These are phyloP conservation scores for Cucurbita moschata DNA, from an alignment of 306 rosid genomes.

Conservation along the genomic window DNA sequence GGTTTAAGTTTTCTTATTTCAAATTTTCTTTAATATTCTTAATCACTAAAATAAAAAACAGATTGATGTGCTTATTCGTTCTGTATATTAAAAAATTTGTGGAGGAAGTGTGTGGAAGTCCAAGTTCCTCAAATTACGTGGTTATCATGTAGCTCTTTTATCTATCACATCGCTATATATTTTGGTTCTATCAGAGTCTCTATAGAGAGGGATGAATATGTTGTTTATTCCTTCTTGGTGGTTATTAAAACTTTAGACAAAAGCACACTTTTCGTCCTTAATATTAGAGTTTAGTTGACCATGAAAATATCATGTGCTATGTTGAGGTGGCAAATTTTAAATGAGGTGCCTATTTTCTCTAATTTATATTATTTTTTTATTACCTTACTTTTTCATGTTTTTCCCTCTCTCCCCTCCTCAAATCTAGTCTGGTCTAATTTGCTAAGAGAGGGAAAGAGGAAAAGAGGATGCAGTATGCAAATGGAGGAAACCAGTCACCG, in stretches of 20 bases:
- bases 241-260: not conserved
- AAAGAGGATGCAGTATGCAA: not conserved
- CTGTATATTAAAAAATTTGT: not conserved
- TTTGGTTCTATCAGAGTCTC: not conserved
- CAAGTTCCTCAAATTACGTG: too few species aligned
- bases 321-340: too few species aligned
- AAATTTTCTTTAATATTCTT: not conserved
- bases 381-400: too few species aligned
- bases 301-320: too few species aligned
- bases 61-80: not conserved
- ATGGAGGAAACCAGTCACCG: not conserved
- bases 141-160: too few species aligned
- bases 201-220: not conserved
- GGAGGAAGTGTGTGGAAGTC: not conserved
- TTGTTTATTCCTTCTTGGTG: not conserved
- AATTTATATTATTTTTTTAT: too few species aligned
- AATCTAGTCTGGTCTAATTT: not conserved
- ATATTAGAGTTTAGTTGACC: too few species aligned
- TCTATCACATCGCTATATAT: too few species aligned
- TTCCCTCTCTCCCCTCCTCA: too few species aligned
- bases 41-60: not conserved
- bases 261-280: not conserved
- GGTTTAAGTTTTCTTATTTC: not conserved
- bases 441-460: not conserved
- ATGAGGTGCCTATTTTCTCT: too few species aligned